These are phyloP conservation scores for Litsea cubeba DNA, from an alignment of 164 flowering plant genomes.

Conservation along the genomic window DNA sequence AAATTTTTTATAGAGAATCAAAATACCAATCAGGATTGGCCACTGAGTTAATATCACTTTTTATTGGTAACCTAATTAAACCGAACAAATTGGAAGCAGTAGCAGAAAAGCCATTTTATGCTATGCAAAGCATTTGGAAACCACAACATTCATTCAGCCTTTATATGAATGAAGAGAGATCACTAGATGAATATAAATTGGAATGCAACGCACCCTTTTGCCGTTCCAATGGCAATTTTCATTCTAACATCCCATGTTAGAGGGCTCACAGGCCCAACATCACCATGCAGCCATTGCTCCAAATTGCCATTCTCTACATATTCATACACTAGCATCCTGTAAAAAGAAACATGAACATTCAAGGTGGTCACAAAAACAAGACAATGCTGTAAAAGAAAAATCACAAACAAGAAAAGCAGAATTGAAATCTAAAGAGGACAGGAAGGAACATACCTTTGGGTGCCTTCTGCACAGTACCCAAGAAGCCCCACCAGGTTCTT, in stretches of 20 bases:
- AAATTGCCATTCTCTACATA: constrained; percentile 84
- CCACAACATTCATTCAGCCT: neutral
- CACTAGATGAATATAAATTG: neutral
- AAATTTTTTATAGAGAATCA: too few species aligned
- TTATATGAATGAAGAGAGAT: neutral
- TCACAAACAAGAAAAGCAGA: neutral
- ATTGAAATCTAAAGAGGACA: neutral
- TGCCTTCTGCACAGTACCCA: constrained; percentile 80
- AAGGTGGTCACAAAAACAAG: neutral
- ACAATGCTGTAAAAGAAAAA: neutral
- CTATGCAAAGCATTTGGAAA: neutral
- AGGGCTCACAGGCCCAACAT: constrained; percentile 70
- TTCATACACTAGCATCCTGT: constrained; percentile 90
- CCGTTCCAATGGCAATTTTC: constrained; percentile 82
- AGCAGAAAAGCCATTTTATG: neutral
- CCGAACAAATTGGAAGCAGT: neutral
- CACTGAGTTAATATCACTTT: too few species aligned
- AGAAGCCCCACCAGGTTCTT: constrained; percentile 82
- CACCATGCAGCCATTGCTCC: constrained; percentile 97
- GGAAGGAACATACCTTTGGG: constrained; percentile 44
- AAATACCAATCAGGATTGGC: too few species aligned
- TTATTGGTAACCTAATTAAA: too few species aligned
- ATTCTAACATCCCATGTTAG: constrained; percentile 83
- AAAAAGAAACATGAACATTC: neutral
- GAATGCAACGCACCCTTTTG: constrained; percentile 65